Conservation (phyloP, 176 grass and related monocot genomes). For the Oryza glumipatula region DNA sequence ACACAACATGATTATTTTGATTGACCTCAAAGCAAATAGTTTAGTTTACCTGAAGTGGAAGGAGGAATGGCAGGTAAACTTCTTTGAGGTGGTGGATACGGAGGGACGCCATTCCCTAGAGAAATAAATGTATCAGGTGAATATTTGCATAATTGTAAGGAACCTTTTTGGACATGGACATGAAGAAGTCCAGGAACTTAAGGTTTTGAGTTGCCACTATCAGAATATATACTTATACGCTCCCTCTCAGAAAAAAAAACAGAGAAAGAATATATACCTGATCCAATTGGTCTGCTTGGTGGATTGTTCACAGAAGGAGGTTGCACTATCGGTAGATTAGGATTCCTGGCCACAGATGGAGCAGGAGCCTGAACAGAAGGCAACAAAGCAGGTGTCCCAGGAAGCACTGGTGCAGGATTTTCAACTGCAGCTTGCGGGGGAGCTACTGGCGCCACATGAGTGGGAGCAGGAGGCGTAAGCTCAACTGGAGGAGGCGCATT, state of each 20-base stretch:
- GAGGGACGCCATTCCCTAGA: conserved; percentile 43
- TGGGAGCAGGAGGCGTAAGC: conserved; percentile 38
- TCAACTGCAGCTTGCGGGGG: conserved; percentile 33
- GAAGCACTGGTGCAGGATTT: conserved; percentile 48
- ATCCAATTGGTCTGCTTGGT: conserved; percentile 55
- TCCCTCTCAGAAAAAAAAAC: neutral
- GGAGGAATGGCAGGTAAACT: conserved; percentile 55
- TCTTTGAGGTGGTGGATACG: conserved; percentile 57
- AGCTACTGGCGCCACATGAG: conserved; percentile 20
- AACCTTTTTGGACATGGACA: conserved; percentile 12
- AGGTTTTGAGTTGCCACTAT: conserved; percentile 1
- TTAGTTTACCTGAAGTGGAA: conserved; percentile 58
- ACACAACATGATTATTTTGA: conserved; percentile 5
- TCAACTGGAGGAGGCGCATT: conserved; percentile 38
- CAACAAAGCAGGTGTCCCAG: conserved; percentile 54
- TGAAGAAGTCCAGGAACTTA: conserved; percentile 7
- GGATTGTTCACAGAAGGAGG: conserved; percentile 51
- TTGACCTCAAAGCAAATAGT: neutral
- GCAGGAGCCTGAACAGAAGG: conserved; percentile 59
- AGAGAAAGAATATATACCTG: conserved; percentile 52
- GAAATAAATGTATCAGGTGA: conserved; percentile 22
- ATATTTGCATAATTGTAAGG: neutral
- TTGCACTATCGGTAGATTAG: conserved; percentile 37
- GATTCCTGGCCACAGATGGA: conserved; percentile 43
- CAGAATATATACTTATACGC: neutral